These are phyloP conservation scores for Colletotrichum sp. DNA, from an alignment of 2,329 filamentous ascomycete genomes.

Conservation along the genomic window DNA sequence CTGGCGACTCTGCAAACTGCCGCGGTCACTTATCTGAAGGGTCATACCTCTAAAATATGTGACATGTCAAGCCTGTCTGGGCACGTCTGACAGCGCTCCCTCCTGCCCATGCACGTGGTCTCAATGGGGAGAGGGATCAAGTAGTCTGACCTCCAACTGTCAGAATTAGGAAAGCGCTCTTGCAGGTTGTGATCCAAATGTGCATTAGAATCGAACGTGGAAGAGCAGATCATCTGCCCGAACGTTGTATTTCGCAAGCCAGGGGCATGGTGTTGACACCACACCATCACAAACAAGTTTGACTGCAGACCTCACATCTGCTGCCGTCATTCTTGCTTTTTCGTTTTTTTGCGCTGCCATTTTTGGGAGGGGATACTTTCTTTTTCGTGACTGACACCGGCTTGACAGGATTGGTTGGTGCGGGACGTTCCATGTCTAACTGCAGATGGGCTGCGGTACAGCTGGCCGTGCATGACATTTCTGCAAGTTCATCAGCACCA, in stretches of 20 bases:
- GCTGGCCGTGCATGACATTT: neutral
- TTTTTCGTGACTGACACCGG: neutral
- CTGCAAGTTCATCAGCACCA: neutral
- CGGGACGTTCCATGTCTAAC: neutral
- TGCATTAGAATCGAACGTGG: neutral
- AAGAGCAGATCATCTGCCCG: neutral
- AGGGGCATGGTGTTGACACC: neutral
- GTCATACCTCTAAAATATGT: neutral
- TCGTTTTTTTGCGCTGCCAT: neutral
- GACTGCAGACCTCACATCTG: neutral
- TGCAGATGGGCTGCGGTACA: neutral
- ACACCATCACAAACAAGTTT: neutral
- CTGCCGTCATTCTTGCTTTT: neutral
- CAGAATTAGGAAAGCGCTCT: neutral
- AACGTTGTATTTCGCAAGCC: neutral
- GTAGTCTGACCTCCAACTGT: neutral
- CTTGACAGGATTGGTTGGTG: neutral
- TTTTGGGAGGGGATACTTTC: neutral
- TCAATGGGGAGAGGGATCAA: neutral
- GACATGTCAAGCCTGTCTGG: neutral
- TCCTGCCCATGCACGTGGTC: neutral
- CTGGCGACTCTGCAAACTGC: neutral
- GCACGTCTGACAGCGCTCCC: neutral
- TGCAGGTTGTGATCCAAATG: neutral
- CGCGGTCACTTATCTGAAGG: neutral